Conservation (phyloP, 306 rosid genomes). For the Pterocarpus santalinus region DNA sequence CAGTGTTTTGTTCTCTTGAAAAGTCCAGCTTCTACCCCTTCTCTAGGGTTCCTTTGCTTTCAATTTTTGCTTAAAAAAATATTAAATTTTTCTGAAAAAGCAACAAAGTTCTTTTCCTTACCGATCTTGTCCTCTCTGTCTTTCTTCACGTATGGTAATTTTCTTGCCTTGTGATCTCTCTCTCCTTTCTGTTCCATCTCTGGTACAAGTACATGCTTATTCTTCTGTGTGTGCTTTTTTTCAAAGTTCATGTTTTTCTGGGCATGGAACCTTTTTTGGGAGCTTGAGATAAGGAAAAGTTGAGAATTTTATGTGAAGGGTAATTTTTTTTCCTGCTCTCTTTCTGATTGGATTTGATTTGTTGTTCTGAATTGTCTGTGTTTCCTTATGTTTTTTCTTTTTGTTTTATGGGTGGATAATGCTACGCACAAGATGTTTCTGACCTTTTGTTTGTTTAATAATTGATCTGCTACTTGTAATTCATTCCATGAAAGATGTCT, state of each 20-base stretch:
- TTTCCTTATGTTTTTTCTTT: neutral
- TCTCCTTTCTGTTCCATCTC: slow-evolving; percentile 32
- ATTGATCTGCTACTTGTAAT: slow-evolving; percentile 43
- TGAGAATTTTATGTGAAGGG: slow-evolving; percentile 36
- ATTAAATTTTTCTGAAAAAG: slow-evolving; percentile 41
- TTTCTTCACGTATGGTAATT: slow-evolving; percentile 57
- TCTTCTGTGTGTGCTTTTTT: neutral
- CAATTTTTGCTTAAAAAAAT: slow-evolving; percentile 17
- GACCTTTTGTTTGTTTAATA: slow-evolving; percentile 34
- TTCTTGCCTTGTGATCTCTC: slow-evolving; percentile 42
- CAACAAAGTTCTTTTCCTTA: slow-evolving; percentile 41
- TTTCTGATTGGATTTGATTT: slow-evolving; percentile 40
- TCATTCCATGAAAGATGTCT: slow-evolving; percentile 35
- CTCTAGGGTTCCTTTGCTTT: slow-evolving; percentile 52
- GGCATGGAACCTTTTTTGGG: slow-evolving; percentile 42
- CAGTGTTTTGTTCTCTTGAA: slow-evolving; percentile 47
- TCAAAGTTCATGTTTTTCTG: slow-evolving; percentile 42
- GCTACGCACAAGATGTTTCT: slow-evolving; percentile 31
- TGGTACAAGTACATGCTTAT: slow-evolving; percentile 5
- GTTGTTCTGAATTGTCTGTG: slow-evolving; percentile 27
- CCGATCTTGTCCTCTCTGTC: slow-evolving; percentile 58
- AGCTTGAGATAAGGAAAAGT: slow-evolving; percentile 41
- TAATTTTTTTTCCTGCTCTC: slow-evolving; percentile 14
- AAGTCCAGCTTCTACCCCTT: slow-evolving; percentile 42
- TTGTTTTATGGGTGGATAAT: slow-evolving; percentile 34